Evolutionary conservation across 148 eudicot genomes (phyloP).

Genomic region (Rhododendron kiyosumense): DNA sequence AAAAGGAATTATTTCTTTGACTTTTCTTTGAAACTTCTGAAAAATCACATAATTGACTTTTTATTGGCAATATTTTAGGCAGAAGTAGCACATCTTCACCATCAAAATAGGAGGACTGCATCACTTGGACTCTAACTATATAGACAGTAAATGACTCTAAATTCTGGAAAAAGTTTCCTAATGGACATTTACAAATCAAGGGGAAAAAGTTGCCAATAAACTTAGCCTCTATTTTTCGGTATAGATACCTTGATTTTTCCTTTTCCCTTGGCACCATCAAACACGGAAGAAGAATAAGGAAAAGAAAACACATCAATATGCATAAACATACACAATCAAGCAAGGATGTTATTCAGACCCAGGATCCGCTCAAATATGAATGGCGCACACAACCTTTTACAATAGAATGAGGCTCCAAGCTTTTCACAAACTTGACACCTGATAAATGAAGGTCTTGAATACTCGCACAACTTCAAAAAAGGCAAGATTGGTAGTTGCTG

Average conservation of each 20-base stretch:
- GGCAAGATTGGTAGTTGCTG: background rate
- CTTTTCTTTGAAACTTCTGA: background rate
- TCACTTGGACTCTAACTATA: background rate
- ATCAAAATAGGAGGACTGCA: background rate
- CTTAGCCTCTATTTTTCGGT: background rate
- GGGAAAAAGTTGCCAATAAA: constrained; percentile 1
- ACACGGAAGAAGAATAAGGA: background rate
- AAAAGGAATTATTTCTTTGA: background rate
- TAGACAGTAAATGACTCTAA: background rate
- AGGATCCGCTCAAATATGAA: background rate
- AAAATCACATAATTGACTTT: background rate
- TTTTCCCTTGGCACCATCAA: background rate
- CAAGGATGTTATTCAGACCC: background rate
- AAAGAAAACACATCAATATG: background rate
- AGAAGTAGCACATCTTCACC: background rate
- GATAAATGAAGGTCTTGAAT: background rate
- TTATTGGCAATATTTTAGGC: background rate
- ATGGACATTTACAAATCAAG: background rate
- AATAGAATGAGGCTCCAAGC: background rate
- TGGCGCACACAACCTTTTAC: background rate
- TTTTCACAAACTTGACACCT: background rate
- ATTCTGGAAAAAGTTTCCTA: background rate
- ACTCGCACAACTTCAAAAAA: background rate
- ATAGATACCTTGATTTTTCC: background rate
- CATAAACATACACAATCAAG: background rate